These are phyloP conservation scores for Fusarium vanettenii DNA, from an alignment of 2,329 filamentous ascomycete genomes.

Conservation along the genomic window DNA sequence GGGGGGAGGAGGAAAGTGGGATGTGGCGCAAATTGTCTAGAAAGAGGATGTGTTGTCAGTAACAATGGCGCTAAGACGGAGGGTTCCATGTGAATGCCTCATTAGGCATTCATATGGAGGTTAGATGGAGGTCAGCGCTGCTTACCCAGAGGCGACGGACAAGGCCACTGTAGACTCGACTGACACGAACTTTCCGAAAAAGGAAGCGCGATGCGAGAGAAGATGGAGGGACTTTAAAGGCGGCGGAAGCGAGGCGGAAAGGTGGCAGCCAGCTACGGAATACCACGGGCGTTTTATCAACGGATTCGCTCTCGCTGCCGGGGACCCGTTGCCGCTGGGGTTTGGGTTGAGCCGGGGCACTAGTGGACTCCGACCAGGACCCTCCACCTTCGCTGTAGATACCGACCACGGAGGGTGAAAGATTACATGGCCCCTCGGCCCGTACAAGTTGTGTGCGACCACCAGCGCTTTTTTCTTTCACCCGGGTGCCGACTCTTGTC, in stretches of 20 bases:
- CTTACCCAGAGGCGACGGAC: not conserved
- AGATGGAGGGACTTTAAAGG: not conserved
- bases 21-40: constrained; percentile 41
- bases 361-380: not conserved
- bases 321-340: constrained; percentile 10
- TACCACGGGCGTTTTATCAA: constrained; percentile 29
- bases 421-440: not conserved
- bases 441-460: not conserved
- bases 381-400: not conserved
- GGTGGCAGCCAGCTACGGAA: constrained; percentile 17
- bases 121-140: not conserved
- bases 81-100: constrained; percentile 16
- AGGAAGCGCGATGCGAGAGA: not conserved
- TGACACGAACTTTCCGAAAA: constrained; percentile 1
- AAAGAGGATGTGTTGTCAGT: constrained; percentile 37
- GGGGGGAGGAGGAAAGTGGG: constrained; percentile 34
- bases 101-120: constrained; percentile 15
- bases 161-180: not conserved
- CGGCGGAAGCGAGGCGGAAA: constrained; percentile 13
- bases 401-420: not conserved
- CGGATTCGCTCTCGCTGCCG: not conserved
- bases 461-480: not conserved
- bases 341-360: constrained; percentile 10
- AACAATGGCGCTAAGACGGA: constrained; percentile 25
- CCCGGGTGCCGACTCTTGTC: constrained; percentile 6